A percentile compares a stretch with the other conserved stretches of the same genome.
phyloP scores from a whole-genome alignment of 108 stramenopile species.

The Chaetoceros muelleri region DNA sequence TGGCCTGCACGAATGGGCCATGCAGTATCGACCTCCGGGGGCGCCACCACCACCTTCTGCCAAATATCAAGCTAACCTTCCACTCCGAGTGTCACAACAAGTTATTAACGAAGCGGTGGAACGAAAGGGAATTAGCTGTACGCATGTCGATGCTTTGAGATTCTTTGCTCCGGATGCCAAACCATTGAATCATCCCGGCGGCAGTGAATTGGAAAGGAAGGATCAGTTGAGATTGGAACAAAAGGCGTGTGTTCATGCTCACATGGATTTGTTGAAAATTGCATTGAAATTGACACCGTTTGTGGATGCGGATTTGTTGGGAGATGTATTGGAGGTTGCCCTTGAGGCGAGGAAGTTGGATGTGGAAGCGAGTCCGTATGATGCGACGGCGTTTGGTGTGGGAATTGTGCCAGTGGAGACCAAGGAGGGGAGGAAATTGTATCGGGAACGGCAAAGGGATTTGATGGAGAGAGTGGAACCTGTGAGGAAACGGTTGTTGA shows the following conservation, averaged over 20 bases:
- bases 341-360: conserved; percentile 70
- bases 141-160: conserved; percentile 88
- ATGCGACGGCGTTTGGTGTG: conserved; percentile 43
- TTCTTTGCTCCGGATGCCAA: conserved; percentile 85
- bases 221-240: conserved; percentile 63
- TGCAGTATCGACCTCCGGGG: conserved; percentile 80
- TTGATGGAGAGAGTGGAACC: conserved; percentile 51
- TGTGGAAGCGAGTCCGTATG: conserved; percentile 90
- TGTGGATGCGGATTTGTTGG: conserved; percentile 42
- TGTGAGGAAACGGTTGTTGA: conserved; percentile 35
- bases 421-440: conserved; percentile 63
- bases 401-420: conserved; percentile 74
- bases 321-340: conserved; percentile 46
- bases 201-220: conserved; percentile 23
- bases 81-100: conserved; percentile 61
- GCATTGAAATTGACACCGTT: conserved; percentile 65
- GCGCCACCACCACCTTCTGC: conserved; percentile 33
- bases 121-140: conserved; percentile 72
- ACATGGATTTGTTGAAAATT: conserved; percentile 93
- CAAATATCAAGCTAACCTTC: conserved; percentile 69
- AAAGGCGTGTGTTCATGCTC: conserved; percentile 85
- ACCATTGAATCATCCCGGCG: conserved; percentile 61
- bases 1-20: conserved; percentile 96
- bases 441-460: conserved; percentile 36
- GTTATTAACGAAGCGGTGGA: conserved; percentile 77